Evolutionary conservation across 2,329 filamentous ascomycete genomes (phyloP).

Genomic region (Mycogone perniciosa): DNA sequence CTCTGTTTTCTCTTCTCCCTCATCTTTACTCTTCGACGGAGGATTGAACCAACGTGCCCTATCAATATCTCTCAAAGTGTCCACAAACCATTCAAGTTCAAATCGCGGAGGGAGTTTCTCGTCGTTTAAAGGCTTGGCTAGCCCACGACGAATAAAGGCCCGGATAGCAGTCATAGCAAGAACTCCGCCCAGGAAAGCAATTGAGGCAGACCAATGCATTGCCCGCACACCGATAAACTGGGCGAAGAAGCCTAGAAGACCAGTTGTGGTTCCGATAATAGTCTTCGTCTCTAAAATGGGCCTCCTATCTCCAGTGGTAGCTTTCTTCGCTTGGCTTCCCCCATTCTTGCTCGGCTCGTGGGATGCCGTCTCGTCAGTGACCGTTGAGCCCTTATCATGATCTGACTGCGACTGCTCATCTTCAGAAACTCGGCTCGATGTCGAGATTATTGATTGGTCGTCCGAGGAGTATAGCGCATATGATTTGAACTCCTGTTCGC

Average conservation of each 20-base stretch:
- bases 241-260: constrained; percentile 20
- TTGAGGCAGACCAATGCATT: constrained; percentile 3
- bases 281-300: constrained; percentile 9
- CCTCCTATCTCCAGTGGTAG: background rate
- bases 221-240: constrained; percentile 22
- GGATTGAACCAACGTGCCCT: background rate
- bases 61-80: background rate
- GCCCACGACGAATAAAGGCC: background rate
- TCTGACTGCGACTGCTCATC: background rate
- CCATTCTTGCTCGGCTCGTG: too few species aligned
- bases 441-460: background rate
- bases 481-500: background rate
- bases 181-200: background rate
- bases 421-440: background rate
- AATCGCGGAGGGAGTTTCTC: background rate
- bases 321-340: background rate
- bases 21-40: too few species aligned
- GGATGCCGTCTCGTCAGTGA: too few species aligned
- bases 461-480: background rate
- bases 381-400: too few species aligned
- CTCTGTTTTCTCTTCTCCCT: background rate
- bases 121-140: background rate
- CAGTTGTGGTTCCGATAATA: constrained; percentile 15
- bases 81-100: constrained; percentile 4
- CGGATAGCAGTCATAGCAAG: background rate